phyloP scores from a whole-genome alignment of 2,329 filamentous ascomycete genomes.

The Dactylellina drechsleri region DNA sequence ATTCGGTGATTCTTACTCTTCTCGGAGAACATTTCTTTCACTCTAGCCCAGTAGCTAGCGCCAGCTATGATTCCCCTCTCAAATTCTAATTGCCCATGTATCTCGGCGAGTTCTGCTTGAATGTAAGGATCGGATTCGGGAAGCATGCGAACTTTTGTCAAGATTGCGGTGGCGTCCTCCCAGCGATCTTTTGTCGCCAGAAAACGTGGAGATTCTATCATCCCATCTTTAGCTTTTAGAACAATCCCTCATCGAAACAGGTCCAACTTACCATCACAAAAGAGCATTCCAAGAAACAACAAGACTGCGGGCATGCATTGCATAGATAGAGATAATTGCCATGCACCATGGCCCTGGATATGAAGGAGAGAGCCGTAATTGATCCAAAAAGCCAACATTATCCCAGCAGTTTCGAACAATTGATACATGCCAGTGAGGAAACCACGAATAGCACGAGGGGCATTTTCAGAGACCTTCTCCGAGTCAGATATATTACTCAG shows the following conservation, averaged over 20 bases:
- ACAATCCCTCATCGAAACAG: background rate
- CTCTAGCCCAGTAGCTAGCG: slow-evolving; percentile 67
- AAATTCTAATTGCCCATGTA: slow-evolving; percentile 70
- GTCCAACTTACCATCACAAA: slow-evolving; percentile 63
- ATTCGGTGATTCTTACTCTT: slow-evolving; percentile 62
- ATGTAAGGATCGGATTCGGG: slow-evolving; percentile 67
- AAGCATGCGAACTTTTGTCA: slow-evolving; percentile 70
- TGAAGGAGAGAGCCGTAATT: slow-evolving; percentile 68
- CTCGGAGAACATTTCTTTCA: slow-evolving; percentile 72
- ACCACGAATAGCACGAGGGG: slow-evolving; percentile 70
- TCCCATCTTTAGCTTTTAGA: too few relatives aligned
- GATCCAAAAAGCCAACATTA: slow-evolving; percentile 66
- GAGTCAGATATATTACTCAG: slow-evolving; percentile 1
- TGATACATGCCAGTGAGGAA: slow-evolving; percentile 70
- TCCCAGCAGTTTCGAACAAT: slow-evolving; percentile 60
- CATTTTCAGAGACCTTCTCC: slow-evolving; percentile 61
- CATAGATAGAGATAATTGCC: slow-evolving; percentile 72
- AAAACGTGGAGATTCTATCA: slow-evolving; percentile 73
- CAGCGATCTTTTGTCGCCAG: slow-evolving; percentile 74
- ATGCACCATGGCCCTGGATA: slow-evolving; percentile 65
- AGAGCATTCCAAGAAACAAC: slow-evolving; percentile 70
- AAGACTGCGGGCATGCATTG: slow-evolving; percentile 73
- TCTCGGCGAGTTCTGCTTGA: slow-evolving; percentile 71
- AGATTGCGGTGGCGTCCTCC: slow-evolving; percentile 70
- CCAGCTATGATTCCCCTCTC: slow-evolving; percentile 69